phyloP scores from a whole-genome alignment of 225 moss, liverwort and hornwort genomes.

The Asterella californica region DNA sequence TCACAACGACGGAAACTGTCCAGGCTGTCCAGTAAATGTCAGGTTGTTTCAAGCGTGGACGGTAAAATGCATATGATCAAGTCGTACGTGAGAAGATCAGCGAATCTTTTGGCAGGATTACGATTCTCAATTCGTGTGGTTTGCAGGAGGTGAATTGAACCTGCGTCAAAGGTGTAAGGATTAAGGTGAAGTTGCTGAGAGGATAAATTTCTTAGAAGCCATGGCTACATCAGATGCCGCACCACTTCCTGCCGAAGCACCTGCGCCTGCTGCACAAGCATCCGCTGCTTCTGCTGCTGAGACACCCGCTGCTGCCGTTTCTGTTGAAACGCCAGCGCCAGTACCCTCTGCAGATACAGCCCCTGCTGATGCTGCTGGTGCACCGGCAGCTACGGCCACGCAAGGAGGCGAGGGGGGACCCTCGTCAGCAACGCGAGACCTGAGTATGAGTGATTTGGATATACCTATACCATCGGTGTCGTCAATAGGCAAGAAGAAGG shows the following conservation, averaged over 20 bases:
- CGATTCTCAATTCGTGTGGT: not conserved
- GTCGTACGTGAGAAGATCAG: not conserved
- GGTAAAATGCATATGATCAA: not conserved
- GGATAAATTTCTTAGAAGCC: not conserved
- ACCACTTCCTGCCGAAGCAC: not conserved
- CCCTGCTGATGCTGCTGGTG: not conserved
- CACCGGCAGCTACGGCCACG: not conserved
- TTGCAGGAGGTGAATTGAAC: not conserved
- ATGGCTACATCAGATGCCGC: not conserved
- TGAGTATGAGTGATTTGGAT: conserved; percentile 34
- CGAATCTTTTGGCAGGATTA: not conserved
- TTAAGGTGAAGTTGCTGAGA: not conserved
- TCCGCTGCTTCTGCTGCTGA: not conserved
- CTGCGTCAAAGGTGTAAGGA: not conserved
- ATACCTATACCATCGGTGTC: conserved; percentile 39
- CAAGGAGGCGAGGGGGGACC: not conserved
- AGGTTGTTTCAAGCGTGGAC: not conserved
- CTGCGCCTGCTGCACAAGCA: not conserved
- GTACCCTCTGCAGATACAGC: not conserved
- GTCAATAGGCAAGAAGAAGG: conserved; percentile 37
- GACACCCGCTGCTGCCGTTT: not conserved
- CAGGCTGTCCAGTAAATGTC: not conserved
- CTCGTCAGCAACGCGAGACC: conserved; percentile 18
- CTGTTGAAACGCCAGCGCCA: not conserved
- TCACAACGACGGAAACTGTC: not conserved